These are phyloP conservation scores for Skeletonema potamos DNA, from an alignment of 108 stramenopile genomes.

Conservation along the genomic window DNA sequence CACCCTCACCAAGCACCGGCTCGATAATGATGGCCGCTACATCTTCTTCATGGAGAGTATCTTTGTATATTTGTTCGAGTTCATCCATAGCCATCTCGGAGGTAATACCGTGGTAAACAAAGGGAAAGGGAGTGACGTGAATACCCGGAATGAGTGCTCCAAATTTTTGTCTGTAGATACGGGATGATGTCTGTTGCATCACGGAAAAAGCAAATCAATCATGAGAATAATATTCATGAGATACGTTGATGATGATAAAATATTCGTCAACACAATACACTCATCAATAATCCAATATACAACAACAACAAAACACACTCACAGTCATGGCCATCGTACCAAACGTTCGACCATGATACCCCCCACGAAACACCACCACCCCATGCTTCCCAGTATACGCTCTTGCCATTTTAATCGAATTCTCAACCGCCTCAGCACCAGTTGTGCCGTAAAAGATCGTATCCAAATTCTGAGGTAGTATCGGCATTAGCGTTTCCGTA, in stretches of 20 bases:
- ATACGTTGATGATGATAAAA: neutral
- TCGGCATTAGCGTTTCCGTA: constrained; percentile 39
- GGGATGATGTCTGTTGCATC: constrained; percentile 37
- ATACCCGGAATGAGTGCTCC: constrained; percentile 10
- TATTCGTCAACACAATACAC: neutral
- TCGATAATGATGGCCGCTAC: constrained; percentile 63
- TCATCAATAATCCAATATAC: neutral
- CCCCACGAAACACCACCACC: constrained; percentile 64
- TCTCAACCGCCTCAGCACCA: constrained; percentile 78
- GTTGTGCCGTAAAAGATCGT: constrained; percentile 61
- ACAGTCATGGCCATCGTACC: constrained; percentile 77
- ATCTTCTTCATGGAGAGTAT: constrained; percentile 48
- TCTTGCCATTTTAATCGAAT: constrained; percentile 68
- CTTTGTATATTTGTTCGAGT: constrained; percentile 47
- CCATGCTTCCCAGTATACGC: constrained; percentile 62
- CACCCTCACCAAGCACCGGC: constrained; percentile 68
- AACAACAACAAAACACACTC: neutral
- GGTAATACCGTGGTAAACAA: constrained; percentile 43
- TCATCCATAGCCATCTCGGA: constrained; percentile 34
- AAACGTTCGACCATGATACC: constrained; percentile 72
- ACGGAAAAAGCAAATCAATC: too few relatives aligned
- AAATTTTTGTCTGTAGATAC: constrained; percentile 31
- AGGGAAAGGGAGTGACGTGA: constrained; percentile 50
- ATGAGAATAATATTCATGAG: neutral
- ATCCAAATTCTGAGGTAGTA: constrained; percentile 41